Evolutionary conservation across 441 rosid species (phyloP).

Genomic region (Croton setiger): DNA sequence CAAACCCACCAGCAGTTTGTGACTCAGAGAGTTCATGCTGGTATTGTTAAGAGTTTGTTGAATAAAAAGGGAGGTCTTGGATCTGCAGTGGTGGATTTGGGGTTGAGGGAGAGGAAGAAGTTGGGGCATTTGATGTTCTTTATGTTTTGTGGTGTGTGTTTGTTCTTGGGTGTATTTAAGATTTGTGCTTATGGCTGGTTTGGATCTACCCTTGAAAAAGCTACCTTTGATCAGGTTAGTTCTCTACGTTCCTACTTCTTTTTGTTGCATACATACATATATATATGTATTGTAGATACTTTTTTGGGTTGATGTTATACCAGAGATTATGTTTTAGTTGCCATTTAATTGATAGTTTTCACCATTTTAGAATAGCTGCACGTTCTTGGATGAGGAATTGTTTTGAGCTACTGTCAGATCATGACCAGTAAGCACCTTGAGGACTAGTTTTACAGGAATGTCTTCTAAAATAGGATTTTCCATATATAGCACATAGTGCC

Average conservation of each 20-base stretch:
- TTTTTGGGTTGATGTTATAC: neutral
- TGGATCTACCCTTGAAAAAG: conserved; percentile 73
- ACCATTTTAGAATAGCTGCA: conserved; percentile 2
- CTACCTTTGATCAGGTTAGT: conserved; percentile 49
- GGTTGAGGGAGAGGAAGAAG: conserved; percentile 63
- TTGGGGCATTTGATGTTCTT: conserved; percentile 85
- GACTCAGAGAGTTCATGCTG: conserved; percentile 45
- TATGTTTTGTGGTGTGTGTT: conserved; percentile 67
- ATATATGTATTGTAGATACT: neutral
- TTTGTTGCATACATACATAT: neutral
- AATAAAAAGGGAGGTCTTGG: conserved; percentile 41
- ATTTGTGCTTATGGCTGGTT: conserved; percentile 85
- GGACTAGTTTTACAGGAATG: neutral
- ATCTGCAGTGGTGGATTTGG: conserved; percentile 56
- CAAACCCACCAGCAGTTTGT: conserved; percentile 29
- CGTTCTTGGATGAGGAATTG: neutral
- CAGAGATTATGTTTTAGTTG: neutral
- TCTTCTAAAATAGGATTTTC: neutral
- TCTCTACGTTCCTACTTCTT: neutral
- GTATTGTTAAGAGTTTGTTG: conserved; percentile 37
- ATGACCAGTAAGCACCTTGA: neutral
- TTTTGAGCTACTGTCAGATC: neutral
- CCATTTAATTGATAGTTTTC: conserved; percentile 7
- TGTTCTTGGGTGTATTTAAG: conserved; percentile 81
- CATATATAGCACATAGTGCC: neutral